Evolutionary conservation across 352 stramenopile species (phyloP).

Genomic region (Pythium dissotocum): DNA sequence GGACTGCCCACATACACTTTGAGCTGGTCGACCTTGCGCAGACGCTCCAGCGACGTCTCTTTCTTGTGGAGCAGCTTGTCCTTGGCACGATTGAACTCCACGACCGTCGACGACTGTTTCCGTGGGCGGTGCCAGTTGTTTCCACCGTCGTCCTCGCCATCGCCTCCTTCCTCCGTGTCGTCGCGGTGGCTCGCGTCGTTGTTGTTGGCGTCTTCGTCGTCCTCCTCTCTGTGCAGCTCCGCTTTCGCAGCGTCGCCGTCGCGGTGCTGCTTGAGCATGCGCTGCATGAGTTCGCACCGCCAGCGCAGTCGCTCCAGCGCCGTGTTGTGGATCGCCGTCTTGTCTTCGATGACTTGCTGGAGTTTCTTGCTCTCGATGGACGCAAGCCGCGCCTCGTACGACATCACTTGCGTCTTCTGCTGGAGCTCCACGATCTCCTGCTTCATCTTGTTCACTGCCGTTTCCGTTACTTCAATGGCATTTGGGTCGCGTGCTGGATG

Average conservation of each 20-base stretch:
- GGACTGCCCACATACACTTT: slow-evolving; percentile 71
- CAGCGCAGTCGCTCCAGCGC: slow-evolving; percentile 64
- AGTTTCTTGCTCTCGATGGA: slow-evolving; percentile 67
- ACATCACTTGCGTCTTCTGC: slow-evolving; percentile 67
- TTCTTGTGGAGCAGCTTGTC: slow-evolving; percentile 81
- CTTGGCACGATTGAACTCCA: slow-evolving; percentile 60
- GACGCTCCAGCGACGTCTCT: slow-evolving; percentile 53
- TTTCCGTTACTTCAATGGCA: slow-evolving; percentile 73
- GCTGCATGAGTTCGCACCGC: slow-evolving; percentile 64
- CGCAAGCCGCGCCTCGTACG: slow-evolving; percentile 67
- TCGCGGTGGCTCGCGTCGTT: slow-evolving; percentile 6
- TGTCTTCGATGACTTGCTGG: slow-evolving; percentile 63
- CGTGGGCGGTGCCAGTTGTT: background rate
- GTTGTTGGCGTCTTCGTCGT: background rate
- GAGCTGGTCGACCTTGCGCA: slow-evolving; percentile 59
- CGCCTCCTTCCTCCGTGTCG: background rate
- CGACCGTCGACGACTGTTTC: background rate
- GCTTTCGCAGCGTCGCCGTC: background rate
- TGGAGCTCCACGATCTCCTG: slow-evolving; percentile 69
- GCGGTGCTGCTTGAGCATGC: slow-evolving; percentile 33
- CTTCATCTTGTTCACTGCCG: slow-evolving; percentile 55
- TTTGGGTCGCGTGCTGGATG: slow-evolving; percentile 75
- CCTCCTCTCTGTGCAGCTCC: background rate
- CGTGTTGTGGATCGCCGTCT: slow-evolving; percentile 63
- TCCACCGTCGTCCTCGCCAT: background rate